Percentiles rank a stretch among this genome's conserved stretches.
phyloP scores from a whole-genome alignment of 2,329 filamentous ascomycete genomes.

The Sporothrix phasma region DNA sequence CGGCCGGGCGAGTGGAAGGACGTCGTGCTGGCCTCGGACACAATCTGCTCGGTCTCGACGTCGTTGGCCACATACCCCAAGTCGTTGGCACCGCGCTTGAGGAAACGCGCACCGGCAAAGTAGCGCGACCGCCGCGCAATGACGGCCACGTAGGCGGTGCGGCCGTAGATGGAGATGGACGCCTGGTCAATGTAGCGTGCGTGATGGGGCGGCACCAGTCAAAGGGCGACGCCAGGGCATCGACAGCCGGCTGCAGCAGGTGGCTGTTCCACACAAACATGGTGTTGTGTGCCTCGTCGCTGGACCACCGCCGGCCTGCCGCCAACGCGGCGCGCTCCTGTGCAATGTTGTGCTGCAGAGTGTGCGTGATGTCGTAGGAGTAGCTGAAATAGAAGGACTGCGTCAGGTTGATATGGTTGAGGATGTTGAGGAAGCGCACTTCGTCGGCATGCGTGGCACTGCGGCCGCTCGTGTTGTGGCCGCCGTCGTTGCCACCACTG shows the following conservation, averaged over 20 bases:
- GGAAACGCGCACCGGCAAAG: slow-evolving; percentile 86
- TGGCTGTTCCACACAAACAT: slow-evolving; percentile 99
- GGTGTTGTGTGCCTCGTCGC: slow-evolving; percentile 62
- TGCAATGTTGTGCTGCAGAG: slow-evolving; percentile 84
- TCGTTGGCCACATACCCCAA: slow-evolving; percentile 94
- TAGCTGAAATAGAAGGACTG: slow-evolving; percentile 97
- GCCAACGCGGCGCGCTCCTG: slow-evolving; percentile 64
- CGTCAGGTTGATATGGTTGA: slow-evolving; percentile 84
- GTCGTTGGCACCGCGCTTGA: slow-evolving; percentile 93
- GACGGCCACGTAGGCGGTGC: slow-evolving; percentile 82
- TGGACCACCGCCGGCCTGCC: slow-evolving; percentile 49
- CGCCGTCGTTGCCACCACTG: slow-evolving; percentile 27
- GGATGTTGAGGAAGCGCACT: slow-evolving; percentile 74
- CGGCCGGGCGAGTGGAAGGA: slow-evolving; percentile 90
- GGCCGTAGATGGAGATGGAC: slow-evolving; percentile 73
- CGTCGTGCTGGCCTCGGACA: slow-evolving; percentile 86
- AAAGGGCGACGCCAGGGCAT: slow-evolving; percentile 65
- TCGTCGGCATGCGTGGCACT: slow-evolving; percentile 63
- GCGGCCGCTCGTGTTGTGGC: not conserved
- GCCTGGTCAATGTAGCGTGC: slow-evolving; percentile 91
- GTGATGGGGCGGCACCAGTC: slow-evolving; percentile 96
- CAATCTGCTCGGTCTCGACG: slow-evolving; percentile 97
- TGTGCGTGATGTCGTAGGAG: slow-evolving; percentile 89
- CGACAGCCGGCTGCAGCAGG: slow-evolving; percentile 64
- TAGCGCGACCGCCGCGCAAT: slow-evolving; percentile 86